Base-by-base conservation (phyloP, 192 early-diverging fungal species). In the Gonapodya prolifera region DNA sequence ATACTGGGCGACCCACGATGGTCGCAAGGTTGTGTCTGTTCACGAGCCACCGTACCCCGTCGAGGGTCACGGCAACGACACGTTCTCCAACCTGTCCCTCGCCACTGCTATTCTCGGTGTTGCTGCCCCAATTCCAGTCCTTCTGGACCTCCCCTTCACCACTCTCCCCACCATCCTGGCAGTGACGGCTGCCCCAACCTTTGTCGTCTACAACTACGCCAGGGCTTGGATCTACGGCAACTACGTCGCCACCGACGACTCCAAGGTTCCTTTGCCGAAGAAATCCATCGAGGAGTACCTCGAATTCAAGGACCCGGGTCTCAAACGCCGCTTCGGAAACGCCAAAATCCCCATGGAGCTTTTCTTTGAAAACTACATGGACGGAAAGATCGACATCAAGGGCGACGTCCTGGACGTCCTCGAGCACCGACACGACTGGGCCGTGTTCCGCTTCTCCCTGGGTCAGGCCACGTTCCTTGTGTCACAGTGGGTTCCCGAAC, bases 361-460 rank as follows among this genome's bases (percentile, higher is more conserved):
- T 74, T 97, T 96, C 85, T 99, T 97, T 78, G 97, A 99, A 82
- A 90, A 89, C 79, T 99, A 97, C 88, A 95, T 99, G 88, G 94
- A 94, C 80, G 93, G 89, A 34, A 92, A 96, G 86, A 95, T 99
- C 77, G 97, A 99, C 80, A 84, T 97, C 77, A 93, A 87, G 73
- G 90, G 88, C 79, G 95, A 97, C 81, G 91, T 92, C 77, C 86
- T 97, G 31, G 91, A 92, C 80, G 85, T 92, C 34, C 87, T 97
- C 35, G 97, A 99, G 87, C 86, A 88, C 77, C 91, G 97, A 77
- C 91, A 97, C 83, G 97, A 99, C 84, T 99, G 94, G 94, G 92
- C 93, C 33, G 82, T 86, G 35, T 99, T 99, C 87, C 88, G 86
- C 33, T 92, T 96, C 80, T 94, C 92, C 34, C 73, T 90, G n/a